Conservation (phyloP, 2,329 filamentous ascomycete species). For the Fusarium vanettenii region DNA sequence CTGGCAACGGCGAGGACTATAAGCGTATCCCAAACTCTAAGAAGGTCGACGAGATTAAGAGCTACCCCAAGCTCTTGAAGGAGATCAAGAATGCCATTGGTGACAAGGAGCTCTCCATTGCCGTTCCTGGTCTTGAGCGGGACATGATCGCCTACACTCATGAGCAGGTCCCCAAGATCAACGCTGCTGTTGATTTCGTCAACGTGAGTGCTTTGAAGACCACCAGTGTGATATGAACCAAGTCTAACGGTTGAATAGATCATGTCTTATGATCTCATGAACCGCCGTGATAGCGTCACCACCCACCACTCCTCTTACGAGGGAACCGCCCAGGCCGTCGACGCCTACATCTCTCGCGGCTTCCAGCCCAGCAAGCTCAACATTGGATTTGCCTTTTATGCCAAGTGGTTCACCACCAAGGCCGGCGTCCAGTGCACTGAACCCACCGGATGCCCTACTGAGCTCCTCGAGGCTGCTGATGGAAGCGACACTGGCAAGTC, state of each 20-base stretch:
- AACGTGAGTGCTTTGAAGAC: slow-evolving; percentile 54
- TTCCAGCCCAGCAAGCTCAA: slow-evolving; percentile 67
- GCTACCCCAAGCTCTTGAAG: slow-evolving; percentile 70
- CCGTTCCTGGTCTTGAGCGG: slow-evolving; percentile 69
- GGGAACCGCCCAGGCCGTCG: slow-evolving; percentile 64
- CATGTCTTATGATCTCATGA: slow-evolving; percentile 81
- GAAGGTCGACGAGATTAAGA: slow-evolving; percentile 69
- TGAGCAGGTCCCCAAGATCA: slow-evolving; percentile 68
- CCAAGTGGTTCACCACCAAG: slow-evolving; percentile 73
- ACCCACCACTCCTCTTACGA: slow-evolving; percentile 72
- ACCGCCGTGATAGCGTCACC: slow-evolving; percentile 74
- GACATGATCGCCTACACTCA: slow-evolving; percentile 77
- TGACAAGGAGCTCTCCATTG: slow-evolving; percentile 72
- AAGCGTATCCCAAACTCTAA: slow-evolving; percentile 68
- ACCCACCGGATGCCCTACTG: slow-evolving; percentile 69
- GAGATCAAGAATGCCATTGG: slow-evolving; percentile 70
- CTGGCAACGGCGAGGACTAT: slow-evolving; percentile 77
- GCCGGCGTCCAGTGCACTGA: slow-evolving; percentile 56
- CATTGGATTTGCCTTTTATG: slow-evolving; percentile 76
- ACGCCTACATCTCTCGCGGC: slow-evolving; percentile 69
- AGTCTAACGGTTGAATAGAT: slow-evolving; percentile 49
- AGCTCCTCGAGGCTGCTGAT: slow-evolving; percentile 67
- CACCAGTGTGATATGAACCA: rapidly evolving
- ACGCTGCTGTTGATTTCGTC: slow-evolving; percentile 71
- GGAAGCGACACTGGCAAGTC: slow-evolving; percentile 68